Base-by-base conservation (phyloP, 2,329 filamentous ascomycete species). In the Aspergillus felis region DNA sequence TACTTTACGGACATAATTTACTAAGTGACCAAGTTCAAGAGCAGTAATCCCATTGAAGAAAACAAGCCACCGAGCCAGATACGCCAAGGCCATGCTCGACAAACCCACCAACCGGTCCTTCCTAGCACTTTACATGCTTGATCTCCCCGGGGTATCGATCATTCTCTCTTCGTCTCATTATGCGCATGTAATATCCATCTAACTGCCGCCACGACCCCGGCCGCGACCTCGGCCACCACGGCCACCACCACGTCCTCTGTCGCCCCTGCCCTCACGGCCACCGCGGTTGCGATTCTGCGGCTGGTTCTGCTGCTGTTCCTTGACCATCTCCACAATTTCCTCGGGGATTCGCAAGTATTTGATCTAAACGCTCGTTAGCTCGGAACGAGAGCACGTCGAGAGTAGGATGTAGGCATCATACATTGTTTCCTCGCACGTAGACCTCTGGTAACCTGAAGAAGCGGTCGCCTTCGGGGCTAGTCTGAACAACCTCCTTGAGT, bases 281-380 rank as follows among this genome's bases (percentile, higher is more conserved):
- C 77, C 75, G 52, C 77, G 75, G 50, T 71, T 73, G 20, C 77
- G 75, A 59, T 72, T 71, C 47, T 72, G 69, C 50, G 74, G 64
- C 68, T 91, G 87, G 62, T 83, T 83, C 71, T 90, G 88, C 75
- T 97, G 93, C 71, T 94, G 90, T 66, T 97, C 93, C 81, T 92
- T 96, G 25, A 94, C 92, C 42, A 91, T 77, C 63, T 97, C 93
- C 77, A 99, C 90, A 61, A 99, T 95, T 76, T 97, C 93, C 77
- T 99, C 93, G 53, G 93, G 92, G 3, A 99, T 91, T 68, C 93
- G 87, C 32, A 99, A 85, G 78, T 96, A 99, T 82, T 99, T 99
- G 80, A 99, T 99, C 94, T 97, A 71, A 55, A 44, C 25, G 17
- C 17, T 12, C 48, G 46, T 62, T 29, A 61, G 54, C 51, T 41